Conservation (phyloP, 2,329 filamentous ascomycete genomes). For the Fusarium buharicum region DNA sequence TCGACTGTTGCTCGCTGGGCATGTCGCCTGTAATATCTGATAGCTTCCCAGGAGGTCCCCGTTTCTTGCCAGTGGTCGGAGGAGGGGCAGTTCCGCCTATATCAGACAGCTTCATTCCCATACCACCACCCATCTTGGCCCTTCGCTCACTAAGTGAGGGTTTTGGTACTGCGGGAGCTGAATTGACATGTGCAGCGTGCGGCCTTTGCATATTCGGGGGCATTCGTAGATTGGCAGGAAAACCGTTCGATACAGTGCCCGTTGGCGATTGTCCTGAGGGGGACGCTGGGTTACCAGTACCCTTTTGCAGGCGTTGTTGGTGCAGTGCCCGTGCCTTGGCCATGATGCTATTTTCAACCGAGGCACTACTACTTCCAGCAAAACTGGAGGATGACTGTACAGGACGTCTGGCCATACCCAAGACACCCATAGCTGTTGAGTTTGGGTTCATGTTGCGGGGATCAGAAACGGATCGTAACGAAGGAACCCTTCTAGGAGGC, state of each 20-base stretch:
- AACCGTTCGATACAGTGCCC: constrained; percentile 54
- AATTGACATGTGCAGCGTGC: constrained; percentile 61
- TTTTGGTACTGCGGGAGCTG: constrained; percentile 63
- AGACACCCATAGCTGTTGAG: constrained; percentile 84
- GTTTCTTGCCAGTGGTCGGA: constrained; percentile 41
- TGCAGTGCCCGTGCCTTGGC: constrained; percentile 61
- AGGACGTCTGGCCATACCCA: constrained; percentile 72
- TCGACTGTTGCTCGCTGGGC: constrained; percentile 42
- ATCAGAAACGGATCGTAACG: constrained; percentile 69
- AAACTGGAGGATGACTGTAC: constrained; percentile 54
- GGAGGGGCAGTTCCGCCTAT: constrained; percentile 49
- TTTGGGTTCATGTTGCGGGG: constrained; percentile 76
- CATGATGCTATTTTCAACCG: constrained; percentile 56
- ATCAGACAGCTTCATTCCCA: constrained; percentile 68
- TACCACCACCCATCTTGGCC: constrained; percentile 52
- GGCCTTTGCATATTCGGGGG: constrained; percentile 57
- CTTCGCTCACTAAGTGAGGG: constrained; percentile 75
- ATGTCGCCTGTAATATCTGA: constrained; percentile 53
- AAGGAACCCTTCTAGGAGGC: constrained; percentile 63
- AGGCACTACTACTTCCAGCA: constrained; percentile 45
- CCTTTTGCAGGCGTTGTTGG: constrained; percentile 58
- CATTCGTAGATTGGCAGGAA: constrained; percentile 58
- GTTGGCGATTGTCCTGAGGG: constrained; percentile 49
- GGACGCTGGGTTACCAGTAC: constrained; percentile 48
- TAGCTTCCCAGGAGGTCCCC: constrained; percentile 55